phyloP scores from a whole-genome alignment of 1,139 yeast species.

The Debaryomyces fabryi region DNA sequence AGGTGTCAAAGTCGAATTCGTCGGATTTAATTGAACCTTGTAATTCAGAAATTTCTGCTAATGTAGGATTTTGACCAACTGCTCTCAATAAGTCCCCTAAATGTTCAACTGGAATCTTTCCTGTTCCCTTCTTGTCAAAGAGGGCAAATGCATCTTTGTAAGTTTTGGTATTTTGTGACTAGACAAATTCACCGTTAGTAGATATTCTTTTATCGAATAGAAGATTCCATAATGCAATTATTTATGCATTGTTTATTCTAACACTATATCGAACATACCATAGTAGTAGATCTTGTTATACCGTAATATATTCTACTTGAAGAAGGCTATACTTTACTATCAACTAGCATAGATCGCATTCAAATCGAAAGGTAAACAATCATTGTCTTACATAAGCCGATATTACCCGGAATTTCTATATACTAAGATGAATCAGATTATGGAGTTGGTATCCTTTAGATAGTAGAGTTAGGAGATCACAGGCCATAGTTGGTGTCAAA shows the following conservation, averaged over 20 bases:
- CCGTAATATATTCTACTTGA: neutral
- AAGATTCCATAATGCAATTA: neutral
- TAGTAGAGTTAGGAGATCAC: neutral
- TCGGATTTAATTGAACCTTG: constrained; percentile 51
- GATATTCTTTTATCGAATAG: neutral
- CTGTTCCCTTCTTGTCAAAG: constrained; percentile 95
- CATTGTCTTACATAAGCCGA: constrained; percentile 4
- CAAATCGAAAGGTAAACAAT: constrained; percentile 8
- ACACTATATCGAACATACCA: neutral
- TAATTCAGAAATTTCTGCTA: constrained; percentile 80
- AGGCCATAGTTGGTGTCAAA: neutral
- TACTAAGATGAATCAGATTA: neutral
- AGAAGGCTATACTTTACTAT: constrained; percentile 6
- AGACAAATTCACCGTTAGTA: constrained; percentile 4
- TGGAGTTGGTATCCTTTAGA: neutral
- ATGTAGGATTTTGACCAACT: constrained; percentile 97
- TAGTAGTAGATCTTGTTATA: neutral
- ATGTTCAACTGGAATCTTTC: constrained; percentile 83
- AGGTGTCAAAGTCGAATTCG: constrained; percentile 74
- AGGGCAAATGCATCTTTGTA: constrained; percentile 97
- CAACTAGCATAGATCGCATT: constrained; percentile 1
- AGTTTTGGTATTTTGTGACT: constrained; percentile 63
- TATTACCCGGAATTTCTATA: constrained; percentile 7
- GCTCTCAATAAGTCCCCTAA: constrained; percentile 95
- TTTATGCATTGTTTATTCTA: neutral